Evolutionary conservation across 1,284 basidiomycete genomes (phyloP).

Genomic region (Pseudozyma flocculosa): DNA sequence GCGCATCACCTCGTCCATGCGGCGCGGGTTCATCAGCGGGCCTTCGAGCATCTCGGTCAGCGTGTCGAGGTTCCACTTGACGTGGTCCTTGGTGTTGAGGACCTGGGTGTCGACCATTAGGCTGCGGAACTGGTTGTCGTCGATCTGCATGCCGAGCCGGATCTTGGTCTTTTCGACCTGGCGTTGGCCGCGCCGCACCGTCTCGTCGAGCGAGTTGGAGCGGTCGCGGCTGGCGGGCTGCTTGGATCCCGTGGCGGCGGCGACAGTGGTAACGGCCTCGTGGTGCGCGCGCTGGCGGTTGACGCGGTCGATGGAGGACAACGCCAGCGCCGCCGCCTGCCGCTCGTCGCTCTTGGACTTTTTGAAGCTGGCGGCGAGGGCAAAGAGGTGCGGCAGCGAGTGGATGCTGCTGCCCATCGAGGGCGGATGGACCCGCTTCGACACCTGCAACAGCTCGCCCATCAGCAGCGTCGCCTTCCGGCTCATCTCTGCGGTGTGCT

Average conservation of each 20-base stretch:
- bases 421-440: constrained; percentile 84
- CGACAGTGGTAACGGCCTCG: constrained; percentile 24
- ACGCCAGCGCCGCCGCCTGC: constrained; percentile 78
- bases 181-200: constrained; percentile 66
- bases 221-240: constrained; percentile 59
- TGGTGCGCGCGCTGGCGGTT: constrained; percentile 62
- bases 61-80: constrained; percentile 88
- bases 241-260: constrained; percentile 14
- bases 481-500: constrained; percentile 28
- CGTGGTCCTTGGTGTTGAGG: constrained; percentile 81
- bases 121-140: constrained; percentile 54
- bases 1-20: constrained; percentile 94
- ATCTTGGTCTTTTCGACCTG: constrained; percentile 87
- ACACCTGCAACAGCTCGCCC: constrained; percentile 83
- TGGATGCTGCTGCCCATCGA: constrained; percentile 76
- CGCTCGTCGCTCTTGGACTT: constrained; percentile 60
- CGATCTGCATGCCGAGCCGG: constrained; percentile 75
- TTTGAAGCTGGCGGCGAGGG: constrained; percentile 72
- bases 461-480: constrained; percentile 78
- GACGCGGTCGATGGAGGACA: constrained; percentile 86
- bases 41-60: constrained; percentile 89
- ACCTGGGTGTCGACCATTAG: constrained; percentile 64
- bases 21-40: constrained; percentile 81
- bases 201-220: constrained; percentile 82
- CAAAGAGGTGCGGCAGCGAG: constrained; percentile 82